A percentile compares a stretch with the other conserved stretches of the same genome.
Conservation (phyloP, 768 basidiomycete species). For the Lactifluus hygrophoroides region DNA sequence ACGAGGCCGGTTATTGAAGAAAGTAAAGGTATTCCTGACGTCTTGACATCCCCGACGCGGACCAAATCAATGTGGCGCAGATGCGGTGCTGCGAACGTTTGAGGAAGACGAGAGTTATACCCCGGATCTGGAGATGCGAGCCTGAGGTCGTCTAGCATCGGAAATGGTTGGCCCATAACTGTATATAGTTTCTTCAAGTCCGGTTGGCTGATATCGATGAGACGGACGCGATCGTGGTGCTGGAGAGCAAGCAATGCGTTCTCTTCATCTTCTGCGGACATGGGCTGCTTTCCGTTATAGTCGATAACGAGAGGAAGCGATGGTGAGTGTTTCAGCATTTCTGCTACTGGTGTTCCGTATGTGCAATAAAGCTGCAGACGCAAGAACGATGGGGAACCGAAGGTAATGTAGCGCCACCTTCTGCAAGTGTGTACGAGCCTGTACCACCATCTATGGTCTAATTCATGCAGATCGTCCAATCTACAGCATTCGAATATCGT, state of each 20-base stretch:
- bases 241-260: background rate
- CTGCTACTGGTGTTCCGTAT: background rate
- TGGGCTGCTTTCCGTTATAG: background rate
- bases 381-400: background rate
- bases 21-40: background rate
- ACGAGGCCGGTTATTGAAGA: background rate
- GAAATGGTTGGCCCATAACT: background rate
- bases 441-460: background rate
- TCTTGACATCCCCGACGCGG: background rate
- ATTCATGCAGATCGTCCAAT: background rate
- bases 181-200: background rate
- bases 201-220: background rate
- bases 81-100: background rate
- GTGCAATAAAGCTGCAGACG: background rate
- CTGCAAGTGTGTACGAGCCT: background rate
- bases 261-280: background rate
- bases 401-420: background rate
- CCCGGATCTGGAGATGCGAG: background rate
- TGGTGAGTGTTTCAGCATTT: background rate
- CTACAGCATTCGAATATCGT: background rate
- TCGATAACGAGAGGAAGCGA: background rate
- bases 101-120: background rate
- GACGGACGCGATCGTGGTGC: background rate
- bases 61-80: background rate
- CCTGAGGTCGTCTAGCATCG: background rate